phyloP scores from a whole-genome alignment of 352 stramenopile genomes.

The Phytophthora sp. region DNA sequence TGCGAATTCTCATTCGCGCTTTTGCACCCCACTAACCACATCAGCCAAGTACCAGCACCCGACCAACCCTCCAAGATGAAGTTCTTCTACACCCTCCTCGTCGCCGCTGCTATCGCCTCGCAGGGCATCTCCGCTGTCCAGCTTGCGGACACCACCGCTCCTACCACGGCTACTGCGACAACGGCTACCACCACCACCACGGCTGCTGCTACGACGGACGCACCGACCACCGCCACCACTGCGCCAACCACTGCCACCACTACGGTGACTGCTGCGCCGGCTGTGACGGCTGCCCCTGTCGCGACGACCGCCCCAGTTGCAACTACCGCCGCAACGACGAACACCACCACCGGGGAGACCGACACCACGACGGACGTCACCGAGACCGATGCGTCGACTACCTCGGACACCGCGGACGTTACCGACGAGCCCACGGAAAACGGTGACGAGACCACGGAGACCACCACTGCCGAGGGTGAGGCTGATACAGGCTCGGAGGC shows the following conservation, averaged over 20 bases:
- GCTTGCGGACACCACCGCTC: background rate
- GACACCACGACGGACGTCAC: background rate
- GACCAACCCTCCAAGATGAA: slow-evolving; percentile 15
- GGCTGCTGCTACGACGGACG: background rate
- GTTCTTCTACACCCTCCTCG: slow-evolving; percentile 19
- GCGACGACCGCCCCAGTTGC: background rate
- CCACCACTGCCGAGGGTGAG: background rate
- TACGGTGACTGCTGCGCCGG: background rate
- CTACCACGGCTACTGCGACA: background rate
- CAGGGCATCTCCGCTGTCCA: slow-evolving; percentile 4
- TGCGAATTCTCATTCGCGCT: slow-evolving; percentile 6
- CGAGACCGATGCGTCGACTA: background rate
- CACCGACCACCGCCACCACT: background rate
- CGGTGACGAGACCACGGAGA: background rate
- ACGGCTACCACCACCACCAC: too few species aligned
- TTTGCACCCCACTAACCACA: background rate
- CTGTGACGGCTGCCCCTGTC: background rate
- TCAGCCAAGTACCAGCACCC: too few species aligned
- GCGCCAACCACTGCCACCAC: background rate
- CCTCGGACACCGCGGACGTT: background rate
- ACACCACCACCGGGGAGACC: background rate
- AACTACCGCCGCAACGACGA: background rate
- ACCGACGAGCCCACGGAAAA: background rate
- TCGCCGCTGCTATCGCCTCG: slow-evolving; percentile 11
- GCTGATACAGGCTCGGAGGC: background rate